Conservation (phyloP, 2,329 filamentous ascomycete species). For the Cercospora zeina region DNA sequence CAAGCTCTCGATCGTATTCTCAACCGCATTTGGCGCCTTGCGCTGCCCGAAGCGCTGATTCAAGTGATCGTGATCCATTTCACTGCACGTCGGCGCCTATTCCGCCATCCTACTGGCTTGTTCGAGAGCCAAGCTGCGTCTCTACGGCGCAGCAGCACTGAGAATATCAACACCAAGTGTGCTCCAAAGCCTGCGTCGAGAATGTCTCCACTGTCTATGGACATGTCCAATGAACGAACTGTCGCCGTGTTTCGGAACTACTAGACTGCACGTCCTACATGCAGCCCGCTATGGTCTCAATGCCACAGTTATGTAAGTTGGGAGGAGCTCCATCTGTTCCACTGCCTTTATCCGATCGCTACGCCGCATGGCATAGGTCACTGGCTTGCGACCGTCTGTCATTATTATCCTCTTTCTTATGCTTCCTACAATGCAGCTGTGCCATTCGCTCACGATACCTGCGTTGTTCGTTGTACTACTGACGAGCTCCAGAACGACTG, state of each 20-base stretch:
- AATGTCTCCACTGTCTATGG: neutral
- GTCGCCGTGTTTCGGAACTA: neutral
- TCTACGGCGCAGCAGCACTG: conserved; percentile 15
- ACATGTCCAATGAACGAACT: neutral
- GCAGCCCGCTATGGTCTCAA: no score
- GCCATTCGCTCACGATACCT: neutral
- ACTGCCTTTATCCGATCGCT: neutral
- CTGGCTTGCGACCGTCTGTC: neutral
- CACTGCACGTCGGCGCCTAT: conserved; percentile 12
- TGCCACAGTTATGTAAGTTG: neutral
- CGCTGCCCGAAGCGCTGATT: neutral
- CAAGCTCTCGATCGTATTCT: no score
- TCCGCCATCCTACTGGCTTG: conserved; percentile 12
- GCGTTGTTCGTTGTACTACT: neutral
- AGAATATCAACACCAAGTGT: neutral
- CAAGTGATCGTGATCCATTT: neutral
- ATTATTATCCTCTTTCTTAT: neutral
- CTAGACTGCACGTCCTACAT: no score
- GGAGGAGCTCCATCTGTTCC: neutral
- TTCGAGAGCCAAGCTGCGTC: neutral
- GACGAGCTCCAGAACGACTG: no score
- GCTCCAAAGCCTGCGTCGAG: no score
- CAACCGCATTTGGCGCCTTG: no score
- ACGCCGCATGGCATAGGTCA: neutral
- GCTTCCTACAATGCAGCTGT: neutral